phyloP scores from a whole-genome alignment of 2,329 filamentous ascomycete species.

The Trichoderma harzianum region DNA sequence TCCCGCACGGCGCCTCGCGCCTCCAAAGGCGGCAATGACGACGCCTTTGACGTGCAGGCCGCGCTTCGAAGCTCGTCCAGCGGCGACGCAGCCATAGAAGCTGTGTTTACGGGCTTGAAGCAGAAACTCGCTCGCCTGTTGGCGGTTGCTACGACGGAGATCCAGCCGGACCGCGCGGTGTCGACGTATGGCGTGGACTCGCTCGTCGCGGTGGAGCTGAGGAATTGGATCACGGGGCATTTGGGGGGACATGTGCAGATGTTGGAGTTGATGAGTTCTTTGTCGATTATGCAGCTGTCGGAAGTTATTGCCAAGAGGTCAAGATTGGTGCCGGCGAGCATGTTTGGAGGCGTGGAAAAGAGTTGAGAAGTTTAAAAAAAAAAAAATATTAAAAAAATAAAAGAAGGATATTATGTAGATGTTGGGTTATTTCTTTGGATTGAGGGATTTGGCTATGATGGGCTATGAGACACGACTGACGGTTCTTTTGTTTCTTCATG shows the following conservation, averaged over 20 bases:
- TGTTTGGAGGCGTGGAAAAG: slow-evolving; percentile 8
- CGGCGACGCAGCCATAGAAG: background rate
- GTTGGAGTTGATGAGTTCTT: slow-evolving; percentile 17
- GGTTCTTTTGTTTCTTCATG: background rate
- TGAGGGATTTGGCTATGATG: background rate
- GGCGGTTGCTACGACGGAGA: slow-evolving; percentile 8
- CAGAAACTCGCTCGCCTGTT: slow-evolving; percentile 16
- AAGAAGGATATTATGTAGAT: background rate
- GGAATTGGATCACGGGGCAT: slow-evolving; percentile 16
- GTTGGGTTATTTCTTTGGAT: background rate
- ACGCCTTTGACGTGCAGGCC: slow-evolving; percentile 5
- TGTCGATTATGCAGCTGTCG: slow-evolving; percentile 15
- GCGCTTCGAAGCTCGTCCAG: background rate
- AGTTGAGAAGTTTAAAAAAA: no score
- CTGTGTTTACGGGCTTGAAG: slow-evolving; percentile 13
- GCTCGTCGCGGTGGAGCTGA: slow-evolving; percentile 16
- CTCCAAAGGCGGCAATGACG: slow-evolving; percentile 1
- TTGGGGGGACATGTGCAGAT: slow-evolving; percentile 14
- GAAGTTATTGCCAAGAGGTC: slow-evolving; percentile 17
- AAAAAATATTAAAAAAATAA: no score
- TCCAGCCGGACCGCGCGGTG: slow-evolving; percentile 17
- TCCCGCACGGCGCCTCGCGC: background rate
- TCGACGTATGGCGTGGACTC: slow-evolving; percentile 19
- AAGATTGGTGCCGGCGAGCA: slow-evolving; percentile 1
- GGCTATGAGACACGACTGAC: background rate